Percentiles rank a stretch among this genome's conserved stretches.
Conservation (phyloP, 2,329 filamentous ascomycete species). For the Leptographium procerum region DNA sequence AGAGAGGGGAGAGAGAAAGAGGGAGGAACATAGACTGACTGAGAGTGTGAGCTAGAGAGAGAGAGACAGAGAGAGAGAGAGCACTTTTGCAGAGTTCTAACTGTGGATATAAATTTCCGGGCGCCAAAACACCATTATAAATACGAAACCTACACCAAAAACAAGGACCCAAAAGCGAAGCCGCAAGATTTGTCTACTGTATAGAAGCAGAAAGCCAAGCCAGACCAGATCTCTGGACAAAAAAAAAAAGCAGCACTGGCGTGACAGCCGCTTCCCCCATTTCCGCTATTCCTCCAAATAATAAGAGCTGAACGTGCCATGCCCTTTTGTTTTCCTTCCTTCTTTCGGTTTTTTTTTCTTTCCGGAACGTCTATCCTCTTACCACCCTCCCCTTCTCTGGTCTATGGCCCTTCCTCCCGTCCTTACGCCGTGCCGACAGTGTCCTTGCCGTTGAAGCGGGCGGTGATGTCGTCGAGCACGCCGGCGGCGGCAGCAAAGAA, state of each 20-base stretch:
- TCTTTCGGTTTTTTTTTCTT: not conserved
- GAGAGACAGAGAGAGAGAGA: not conserved
- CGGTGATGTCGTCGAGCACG: slow-evolving; percentile 38
- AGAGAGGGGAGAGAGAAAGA: too few relatives aligned
- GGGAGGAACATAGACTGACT: too few relatives aligned
- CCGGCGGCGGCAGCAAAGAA: slow-evolving; percentile 72
- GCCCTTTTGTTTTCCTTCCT: not conserved
- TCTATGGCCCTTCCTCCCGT: not conserved
- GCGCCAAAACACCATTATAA: slow-evolving; percentile 1
- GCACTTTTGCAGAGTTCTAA: not conserved
- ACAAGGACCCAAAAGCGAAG: not conserved
- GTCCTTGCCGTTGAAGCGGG: slow-evolving; percentile 14
- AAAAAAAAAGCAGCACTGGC: too few relatives aligned
- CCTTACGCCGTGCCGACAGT: not conserved
- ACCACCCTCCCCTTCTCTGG: not conserved
- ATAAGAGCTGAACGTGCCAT: not conserved
- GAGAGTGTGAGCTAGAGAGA: slow-evolving; percentile 18
- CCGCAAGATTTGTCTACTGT: not conserved
- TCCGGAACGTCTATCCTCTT: too few relatives aligned
- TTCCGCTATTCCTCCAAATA: too few relatives aligned
- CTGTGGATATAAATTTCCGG: not conserved
- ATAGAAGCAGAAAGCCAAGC: not conserved
- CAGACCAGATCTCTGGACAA: not conserved
- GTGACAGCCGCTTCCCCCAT: too few relatives aligned
- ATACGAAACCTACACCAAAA: not conserved